These are phyloP conservation scores for Schwanniomyces etchellsii DNA, from an alignment of 1,139 yeast species.

Conservation along the genomic window DNA sequence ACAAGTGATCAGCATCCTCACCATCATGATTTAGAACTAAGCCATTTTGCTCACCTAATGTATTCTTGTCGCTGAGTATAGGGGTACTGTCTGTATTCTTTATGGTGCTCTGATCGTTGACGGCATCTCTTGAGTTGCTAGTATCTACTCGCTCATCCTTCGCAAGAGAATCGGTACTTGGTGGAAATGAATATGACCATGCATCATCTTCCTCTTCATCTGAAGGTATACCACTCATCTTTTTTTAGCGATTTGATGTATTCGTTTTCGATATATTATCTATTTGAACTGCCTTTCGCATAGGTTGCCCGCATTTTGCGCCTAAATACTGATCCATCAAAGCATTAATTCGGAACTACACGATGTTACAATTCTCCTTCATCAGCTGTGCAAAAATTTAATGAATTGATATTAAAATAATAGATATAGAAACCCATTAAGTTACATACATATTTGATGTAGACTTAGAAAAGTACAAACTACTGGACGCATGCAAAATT, in stretches of 20 bases:
- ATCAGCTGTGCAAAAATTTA: too few relatives aligned
- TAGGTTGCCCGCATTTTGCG: too few relatives aligned
- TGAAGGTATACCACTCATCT: neutral
- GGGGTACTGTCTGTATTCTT: neutral
- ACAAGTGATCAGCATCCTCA: neutral
- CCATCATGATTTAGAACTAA: neutral
- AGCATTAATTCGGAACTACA: too few relatives aligned
- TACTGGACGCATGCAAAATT: slow-evolving; percentile 12
- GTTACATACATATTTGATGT: too few relatives aligned
- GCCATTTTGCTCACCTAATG: neutral
- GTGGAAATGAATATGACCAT: slow-evolving; percentile 42
- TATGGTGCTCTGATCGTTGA: neutral
- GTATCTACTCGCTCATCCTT: neutral
- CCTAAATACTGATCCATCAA: too few relatives aligned
- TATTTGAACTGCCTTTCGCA: too few relatives aligned
- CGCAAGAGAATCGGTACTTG: slow-evolving; percentile 29
- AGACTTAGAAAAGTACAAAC: too few relatives aligned
- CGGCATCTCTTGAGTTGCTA: neutral
- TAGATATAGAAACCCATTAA: too few relatives aligned
- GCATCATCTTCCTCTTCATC: slow-evolving; percentile 34
- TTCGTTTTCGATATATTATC: too few relatives aligned
- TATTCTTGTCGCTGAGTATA: neutral
- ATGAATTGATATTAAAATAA: too few relatives aligned
- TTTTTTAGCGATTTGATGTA: too few relatives aligned
- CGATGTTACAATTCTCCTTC: too few relatives aligned